These are phyloP conservation scores for Buddleja alternifolia DNA, from an alignment of 257 asterid genomes.

Conservation along the genomic window DNA sequence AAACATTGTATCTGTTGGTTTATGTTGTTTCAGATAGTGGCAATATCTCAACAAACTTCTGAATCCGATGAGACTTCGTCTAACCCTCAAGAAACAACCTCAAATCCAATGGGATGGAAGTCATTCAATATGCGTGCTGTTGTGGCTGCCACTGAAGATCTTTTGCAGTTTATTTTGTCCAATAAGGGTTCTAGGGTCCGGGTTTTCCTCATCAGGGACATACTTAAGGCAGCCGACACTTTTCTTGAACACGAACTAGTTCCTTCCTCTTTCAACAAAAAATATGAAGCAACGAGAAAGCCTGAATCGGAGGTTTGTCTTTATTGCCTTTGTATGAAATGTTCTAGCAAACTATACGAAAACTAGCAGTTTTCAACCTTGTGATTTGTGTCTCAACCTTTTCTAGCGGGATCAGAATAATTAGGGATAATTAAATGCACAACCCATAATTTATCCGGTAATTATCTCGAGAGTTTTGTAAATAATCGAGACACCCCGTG, in stretches of 20 bases:
- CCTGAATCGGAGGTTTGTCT: slow-evolving; percentile 59
- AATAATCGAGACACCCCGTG: too few relatives aligned
- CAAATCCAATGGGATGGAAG: slow-evolving; percentile 67
- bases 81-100: slow-evolving; percentile 35
- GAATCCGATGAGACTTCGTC: slow-evolving; percentile 43
- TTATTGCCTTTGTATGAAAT: background rate
- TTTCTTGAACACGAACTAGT: slow-evolving; percentile 65
- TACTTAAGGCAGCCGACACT: slow-evolving; percentile 67
- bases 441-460: too few relatives aligned
- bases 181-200: slow-evolving; percentile 82
- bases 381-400: too few relatives aligned
- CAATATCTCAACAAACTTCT: slow-evolving; percentile 79
- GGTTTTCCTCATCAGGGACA: slow-evolving; percentile 78
- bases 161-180: slow-evolving; percentile 78
- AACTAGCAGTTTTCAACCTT: background rate
- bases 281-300: slow-evolving; percentile 33
- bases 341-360: background rate
- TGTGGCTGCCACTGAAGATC: slow-evolving; percentile 92
- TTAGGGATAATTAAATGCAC: too few relatives aligned
- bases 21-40: slow-evolving; percentile 62
- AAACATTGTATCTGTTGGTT: background rate
- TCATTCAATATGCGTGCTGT: slow-evolving; percentile 81
- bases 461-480: too few relatives aligned
- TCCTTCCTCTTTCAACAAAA: slow-evolving; percentile 41
- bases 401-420: too few relatives aligned